These are phyloP conservation scores for Theileria equi DNA, from an alignment of 169 alveolate species.

Conservation along the genomic window DNA sequence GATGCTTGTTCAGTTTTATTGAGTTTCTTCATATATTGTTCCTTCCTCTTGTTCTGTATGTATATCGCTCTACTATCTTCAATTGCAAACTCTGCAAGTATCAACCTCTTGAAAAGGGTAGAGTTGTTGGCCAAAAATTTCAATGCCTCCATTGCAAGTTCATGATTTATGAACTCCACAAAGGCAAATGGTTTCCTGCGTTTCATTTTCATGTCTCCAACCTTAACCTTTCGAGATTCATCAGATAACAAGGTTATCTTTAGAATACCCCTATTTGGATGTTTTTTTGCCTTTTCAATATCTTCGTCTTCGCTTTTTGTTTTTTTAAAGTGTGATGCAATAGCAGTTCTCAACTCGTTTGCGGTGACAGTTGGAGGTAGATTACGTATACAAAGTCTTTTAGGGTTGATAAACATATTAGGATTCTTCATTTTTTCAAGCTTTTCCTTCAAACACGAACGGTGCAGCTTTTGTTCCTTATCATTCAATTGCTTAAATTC, in stretches of 20 bases:
- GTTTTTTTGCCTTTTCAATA: conserved; percentile 8
- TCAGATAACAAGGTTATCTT: conserved; percentile 46
- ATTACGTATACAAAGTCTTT: conserved; percentile 53
- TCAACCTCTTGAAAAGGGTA: conserved; percentile 15
- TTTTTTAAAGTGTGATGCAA: conserved; percentile 26
- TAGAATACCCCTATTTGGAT: conserved; percentile 36
- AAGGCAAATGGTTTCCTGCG: conserved; percentile 59
- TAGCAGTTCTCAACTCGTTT: conserved; percentile 44
- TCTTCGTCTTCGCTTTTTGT: background rate
- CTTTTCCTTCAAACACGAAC: conserved; percentile 23
- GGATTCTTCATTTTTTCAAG: conserved; percentile 55
- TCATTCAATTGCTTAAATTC: conserved; percentile 37
- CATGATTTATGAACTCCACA: conserved; percentile 46
- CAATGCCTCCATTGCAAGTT: conserved; percentile 49
- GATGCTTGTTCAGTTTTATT: background rate
- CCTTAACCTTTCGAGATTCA: conserved; percentile 51
- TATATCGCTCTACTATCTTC: conserved; percentile 51
- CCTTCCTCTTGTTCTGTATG: conserved; percentile 45
- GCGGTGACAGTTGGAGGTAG: conserved; percentile 40
- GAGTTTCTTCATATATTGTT: conserved; percentile 13
- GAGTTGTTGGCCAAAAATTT: conserved; percentile 43
- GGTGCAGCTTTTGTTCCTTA: conserved; percentile 17
- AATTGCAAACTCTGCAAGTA: conserved; percentile 57
- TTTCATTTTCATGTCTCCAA: conserved; percentile 26
- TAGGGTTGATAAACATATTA: conserved; percentile 57